Evolutionary conservation across 306 rosid species (phyloP), one percentile per base, ranked within the genome.

Genomic region (Argentina anserina): DNA sequence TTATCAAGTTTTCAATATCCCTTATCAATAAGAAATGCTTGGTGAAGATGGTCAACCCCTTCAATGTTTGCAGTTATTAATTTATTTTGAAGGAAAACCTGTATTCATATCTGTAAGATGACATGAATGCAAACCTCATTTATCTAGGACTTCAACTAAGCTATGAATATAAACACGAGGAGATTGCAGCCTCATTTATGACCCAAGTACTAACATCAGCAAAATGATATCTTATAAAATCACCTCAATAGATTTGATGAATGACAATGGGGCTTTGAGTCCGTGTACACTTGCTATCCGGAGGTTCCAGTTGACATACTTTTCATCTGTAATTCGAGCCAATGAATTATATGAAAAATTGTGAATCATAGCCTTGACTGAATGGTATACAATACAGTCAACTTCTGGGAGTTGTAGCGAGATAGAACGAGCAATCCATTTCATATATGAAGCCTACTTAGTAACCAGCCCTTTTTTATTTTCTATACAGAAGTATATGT

Each of bases 171-270:
- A 59, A 58, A 11, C 45, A 28, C 13, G 23, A 59, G 43, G 21
- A 1, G 29, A 49, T 26, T 34, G 65, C 29, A 79, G 67, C 71
- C 37, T 50, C 41, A n/a, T 17, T n/a, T 25, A 66, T 25, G 1
- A 31, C 47, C 21, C 23, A 47, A 47, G 36, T 1, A 58, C 21
- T 60, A 18, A 56, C 65, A 70, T 65, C 52, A 36, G 79, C 58
- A 73, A 65, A 75, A 75, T 72, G 75, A 69, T 67, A 9, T 77
- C 53, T 68, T 53, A 55, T 41, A 42, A 41, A 31, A 76, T 60
- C 83, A 94, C 98, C 97, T 94, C 96, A 9, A 94, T 88, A 76
- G 91, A 94, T 81, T 85, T 77, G 65, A 94, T 70, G 87, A 91
- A 94, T 18, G 97, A 88, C 79, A 94, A 81, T 65, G 89, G 77